Evolutionary conservation across 2,329 filamentous ascomycete species (phyloP).

Genomic region (Cladorrhinum sp.): DNA sequence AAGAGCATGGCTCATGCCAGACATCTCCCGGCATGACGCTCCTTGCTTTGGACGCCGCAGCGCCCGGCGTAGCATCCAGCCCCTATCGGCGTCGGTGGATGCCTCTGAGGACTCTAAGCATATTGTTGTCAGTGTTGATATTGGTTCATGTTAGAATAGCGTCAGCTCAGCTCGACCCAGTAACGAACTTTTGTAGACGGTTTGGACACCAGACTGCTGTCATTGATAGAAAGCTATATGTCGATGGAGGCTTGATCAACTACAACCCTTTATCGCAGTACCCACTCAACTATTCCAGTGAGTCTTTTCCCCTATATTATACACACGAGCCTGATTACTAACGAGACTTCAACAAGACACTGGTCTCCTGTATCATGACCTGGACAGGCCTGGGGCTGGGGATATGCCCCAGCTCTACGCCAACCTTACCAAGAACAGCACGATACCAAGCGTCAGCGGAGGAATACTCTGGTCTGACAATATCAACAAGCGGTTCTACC

Average conservation of each 20-base stretch:
- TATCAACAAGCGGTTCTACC: constrained; percentile 61
- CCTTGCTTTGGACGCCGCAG: neutral
- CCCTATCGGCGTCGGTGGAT: no score
- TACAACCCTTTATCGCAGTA: constrained; percentile 50
- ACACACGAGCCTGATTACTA: neutral
- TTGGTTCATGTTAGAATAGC: neutral
- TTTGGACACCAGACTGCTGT: constrained; percentile 60
- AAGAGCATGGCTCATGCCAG: neutral
- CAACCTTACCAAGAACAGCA: constrained; percentile 57
- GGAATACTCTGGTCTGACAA: constrained; percentile 57
- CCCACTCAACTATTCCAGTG: constrained; percentile 55
- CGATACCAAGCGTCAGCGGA: constrained; percentile 48
- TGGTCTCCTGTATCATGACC: constrained; percentile 56
- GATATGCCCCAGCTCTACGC: constrained; percentile 52
- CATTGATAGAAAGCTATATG: constrained; percentile 57
- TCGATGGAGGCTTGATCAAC: constrained; percentile 59
- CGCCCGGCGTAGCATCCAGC: neutral
- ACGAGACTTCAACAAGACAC: constrained; percentile 39
- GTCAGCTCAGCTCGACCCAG: constrained; percentile 45
- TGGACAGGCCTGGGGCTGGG: constrained; percentile 43
- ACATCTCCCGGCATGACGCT: neutral
- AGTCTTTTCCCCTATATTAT: constrained; percentile 26
- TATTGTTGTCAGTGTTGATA: constrained; percentile 7
- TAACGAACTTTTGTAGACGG: constrained; percentile 52
- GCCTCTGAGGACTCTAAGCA: neutral